Evolutionary conservation across 2,329 filamentous ascomycete genomes (phyloP), one percentile per base, ranked within the genome.

Genomic region (Pyrenochaeta sp.): DNA sequence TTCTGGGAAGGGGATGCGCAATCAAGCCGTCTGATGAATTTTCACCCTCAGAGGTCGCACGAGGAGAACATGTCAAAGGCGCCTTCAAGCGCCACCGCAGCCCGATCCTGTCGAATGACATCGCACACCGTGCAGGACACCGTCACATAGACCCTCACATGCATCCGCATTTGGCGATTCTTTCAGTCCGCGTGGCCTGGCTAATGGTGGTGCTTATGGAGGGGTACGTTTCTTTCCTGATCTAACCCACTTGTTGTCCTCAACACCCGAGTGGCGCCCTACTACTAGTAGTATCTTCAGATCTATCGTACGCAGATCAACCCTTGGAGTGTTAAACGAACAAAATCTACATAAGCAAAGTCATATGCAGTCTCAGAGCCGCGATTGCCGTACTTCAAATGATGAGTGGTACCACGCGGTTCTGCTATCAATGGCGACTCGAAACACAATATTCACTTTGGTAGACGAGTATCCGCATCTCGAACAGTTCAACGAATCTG

Each of bases 31-130:
- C 36, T 46, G 37, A 46, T 46, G 34, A 28, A 13, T 19, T 50
- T 37, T 44, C 59, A 59, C 36, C 5, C 56, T 69, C 59, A 62
- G 52, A 51, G 46, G 66, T 64, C 51, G 54, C 62, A 66, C 66
- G 54, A 64, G 48, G 47, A 36, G 56, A 42, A 54, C 36, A 61
- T 40, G 32, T 50, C 50, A 25, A 59, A 58, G 58, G 52, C 58
- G 62, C 53, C 54, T 43, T 46, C 43, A 39, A 32, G 52, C 61
- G 64, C 63, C 62, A 64, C 59, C 58, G 54, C 45, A 42, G 43
- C 50, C 64, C 57, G 51, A 64, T 53, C 46, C 53, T 60, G 51
- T 65, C 54, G 60, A 66, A 61, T 57, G 55, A 56, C 58, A 60
- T 47, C 55, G 54, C 55, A 51, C 50, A 5, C 48, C 52, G 56